phyloP scores from a whole-genome alignment of 2,329 filamentous ascomycete genomes.

The Aspergillus chevalieri region DNA sequence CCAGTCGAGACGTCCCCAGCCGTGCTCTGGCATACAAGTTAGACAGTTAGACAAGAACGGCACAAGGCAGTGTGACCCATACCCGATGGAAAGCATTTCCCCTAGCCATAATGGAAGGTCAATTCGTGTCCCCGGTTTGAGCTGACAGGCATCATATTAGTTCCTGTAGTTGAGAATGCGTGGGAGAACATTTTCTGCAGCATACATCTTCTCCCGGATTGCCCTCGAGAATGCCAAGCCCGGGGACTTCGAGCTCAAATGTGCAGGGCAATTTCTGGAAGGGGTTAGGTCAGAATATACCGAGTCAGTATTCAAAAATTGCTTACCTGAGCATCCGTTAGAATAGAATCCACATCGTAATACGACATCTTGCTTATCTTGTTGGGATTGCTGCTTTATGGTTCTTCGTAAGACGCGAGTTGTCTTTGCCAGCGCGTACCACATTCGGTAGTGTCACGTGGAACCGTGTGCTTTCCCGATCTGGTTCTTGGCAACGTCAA shows the following conservation, averaged over 20 bases:
- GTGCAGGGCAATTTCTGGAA: conserved; percentile 86
- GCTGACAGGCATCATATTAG: conserved; percentile 34
- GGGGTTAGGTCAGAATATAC: neutral
- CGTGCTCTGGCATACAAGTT: conserved; percentile 28
- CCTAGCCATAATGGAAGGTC: conserved; percentile 89
- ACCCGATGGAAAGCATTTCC: conserved; percentile 67
- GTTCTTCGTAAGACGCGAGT: neutral
- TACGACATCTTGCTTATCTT: conserved; percentile 32
- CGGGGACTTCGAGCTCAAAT: conserved; percentile 82
- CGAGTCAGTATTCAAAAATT: too few relatives aligned
- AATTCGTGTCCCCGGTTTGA: conserved; percentile 74
- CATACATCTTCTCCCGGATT: conserved; percentile 59
- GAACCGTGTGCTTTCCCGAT: too few relatives aligned
- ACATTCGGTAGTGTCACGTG: too few relatives aligned
- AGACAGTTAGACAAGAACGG: conserved; percentile 1
- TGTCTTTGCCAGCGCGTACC: too few relatives aligned
- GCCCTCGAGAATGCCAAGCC: conserved; percentile 83
- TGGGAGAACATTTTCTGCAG: neutral
- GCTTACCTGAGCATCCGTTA: conserved; percentile 40
- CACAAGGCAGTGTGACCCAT: conserved; percentile 8
- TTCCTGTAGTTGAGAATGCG: neutral
- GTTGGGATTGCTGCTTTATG: neutral
- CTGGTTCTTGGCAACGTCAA: too few relatives aligned
- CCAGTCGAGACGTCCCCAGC: conserved; percentile 51
- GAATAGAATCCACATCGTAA: conserved; percentile 43